phyloP scores from a whole-genome alignment of 1,139 yeast species.

The Yamadazyma kanchanaburiensis region DNA sequence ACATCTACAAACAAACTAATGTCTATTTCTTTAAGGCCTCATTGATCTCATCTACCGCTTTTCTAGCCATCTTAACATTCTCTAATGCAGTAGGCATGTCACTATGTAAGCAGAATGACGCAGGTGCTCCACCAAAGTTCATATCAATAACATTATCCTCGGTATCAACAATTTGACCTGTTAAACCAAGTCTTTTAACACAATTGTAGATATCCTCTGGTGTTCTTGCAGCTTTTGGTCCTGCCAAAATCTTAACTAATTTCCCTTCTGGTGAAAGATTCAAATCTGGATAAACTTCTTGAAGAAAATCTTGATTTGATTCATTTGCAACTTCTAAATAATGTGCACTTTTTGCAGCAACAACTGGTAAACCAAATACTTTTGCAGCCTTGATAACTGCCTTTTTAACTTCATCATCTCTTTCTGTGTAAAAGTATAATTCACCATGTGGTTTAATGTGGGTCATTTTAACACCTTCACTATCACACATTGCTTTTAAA shows the following conservation, averaged over 20 bases:
- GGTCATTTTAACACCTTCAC: conserved; percentile 28
- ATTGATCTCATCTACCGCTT: conserved; percentile 26
- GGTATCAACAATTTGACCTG: conserved; percentile 15
- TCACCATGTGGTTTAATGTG: conserved; percentile 39
- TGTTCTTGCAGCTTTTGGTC: conserved; percentile 19
- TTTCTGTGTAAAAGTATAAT: conserved; percentile 30
- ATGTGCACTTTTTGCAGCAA: conserved; percentile 71
- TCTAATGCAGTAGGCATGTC: conserved; percentile 36
- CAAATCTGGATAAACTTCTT: conserved; percentile 33
- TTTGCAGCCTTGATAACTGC: conserved; percentile 35
- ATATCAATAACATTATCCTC: conserved; percentile 19
- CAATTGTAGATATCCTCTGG: conserved; percentile 26
- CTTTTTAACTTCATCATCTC: conserved; percentile 29
- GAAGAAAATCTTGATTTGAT: conserved; percentile 45
- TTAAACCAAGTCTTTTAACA: conserved; percentile 20
- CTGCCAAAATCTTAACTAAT: conserved; percentile 20
- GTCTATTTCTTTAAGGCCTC: no score
- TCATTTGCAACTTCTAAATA: conserved; percentile 70
- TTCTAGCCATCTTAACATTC: conserved; percentile 27
- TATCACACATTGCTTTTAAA: conserved; percentile 30
- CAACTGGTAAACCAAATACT: conserved; percentile 55
- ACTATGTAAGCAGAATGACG: conserved; percentile 31
- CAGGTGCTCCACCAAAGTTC: conserved; percentile 24
- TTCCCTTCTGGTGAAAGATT: conserved; percentile 29
- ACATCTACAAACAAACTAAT: no score